A percentile compares a stretch with the other conserved stretches of the same genome.
These are phyloP conservation scores for Apiospora aurea DNA, from an alignment of 2,329 filamentous ascomycete genomes.

Conservation along the genomic window DNA sequence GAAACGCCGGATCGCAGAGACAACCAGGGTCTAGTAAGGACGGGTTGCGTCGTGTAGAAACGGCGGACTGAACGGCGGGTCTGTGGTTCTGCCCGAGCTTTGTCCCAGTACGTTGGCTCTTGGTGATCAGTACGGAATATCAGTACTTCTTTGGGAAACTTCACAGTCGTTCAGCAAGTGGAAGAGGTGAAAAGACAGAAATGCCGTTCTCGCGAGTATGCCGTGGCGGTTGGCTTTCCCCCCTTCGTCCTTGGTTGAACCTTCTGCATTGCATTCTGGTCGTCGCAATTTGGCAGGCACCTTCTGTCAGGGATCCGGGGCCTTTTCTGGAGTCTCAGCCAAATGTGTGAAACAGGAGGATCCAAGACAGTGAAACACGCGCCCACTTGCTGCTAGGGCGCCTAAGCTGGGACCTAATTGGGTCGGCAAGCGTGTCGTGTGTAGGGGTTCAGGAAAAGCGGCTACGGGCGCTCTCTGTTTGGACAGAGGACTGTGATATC, in stretches of 20 bases:
- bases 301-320: background rate
- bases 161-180: background rate
- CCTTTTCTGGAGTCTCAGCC: constrained; percentile 15
- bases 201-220: background rate
- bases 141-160: background rate
- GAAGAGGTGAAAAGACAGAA: background rate
- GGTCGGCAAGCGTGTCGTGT: constrained; percentile 18
- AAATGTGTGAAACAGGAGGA: constrained; percentile 13
- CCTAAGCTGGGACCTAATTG: constrained; percentile 11
- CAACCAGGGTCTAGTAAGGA: constrained; percentile 7
- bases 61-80: background rate
- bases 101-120: background rate
- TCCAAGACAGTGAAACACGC: constrained; percentile 20
- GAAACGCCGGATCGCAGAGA: background rate
- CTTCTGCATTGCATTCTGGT: background rate
- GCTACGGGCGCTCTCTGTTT: constrained; percentile 16
- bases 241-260: background rate
- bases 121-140: background rate
- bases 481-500: background rate
- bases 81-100: background rate
- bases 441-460: background rate
- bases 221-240: background rate
- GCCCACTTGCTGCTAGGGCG: constrained; percentile 17
- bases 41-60: background rate
- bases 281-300: background rate